Evolutionary conservation across 2,329 filamentous ascomycete species (phyloP).

Genomic region (Geosmithia flava): DNA sequence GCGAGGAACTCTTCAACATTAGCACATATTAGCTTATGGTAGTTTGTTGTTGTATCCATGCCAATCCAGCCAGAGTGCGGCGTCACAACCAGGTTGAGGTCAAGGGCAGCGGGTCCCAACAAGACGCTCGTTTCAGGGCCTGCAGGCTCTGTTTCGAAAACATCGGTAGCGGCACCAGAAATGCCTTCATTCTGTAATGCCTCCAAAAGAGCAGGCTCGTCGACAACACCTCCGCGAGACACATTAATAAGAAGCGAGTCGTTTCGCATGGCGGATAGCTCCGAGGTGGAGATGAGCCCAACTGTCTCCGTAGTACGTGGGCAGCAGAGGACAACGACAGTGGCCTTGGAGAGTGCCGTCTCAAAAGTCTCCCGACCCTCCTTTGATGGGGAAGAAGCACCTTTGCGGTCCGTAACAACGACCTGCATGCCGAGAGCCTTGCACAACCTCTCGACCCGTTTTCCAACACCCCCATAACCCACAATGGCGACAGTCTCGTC

Average conservation of each 20-base stretch:
- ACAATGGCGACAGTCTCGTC: constrained; percentile 14
- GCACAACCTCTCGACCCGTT: constrained; percentile 9
- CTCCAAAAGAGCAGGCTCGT: constrained; percentile 18
- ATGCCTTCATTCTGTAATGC: constrained; percentile 15
- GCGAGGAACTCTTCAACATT: neutral
- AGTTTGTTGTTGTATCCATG: neutral
- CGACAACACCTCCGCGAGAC: constrained; percentile 20
- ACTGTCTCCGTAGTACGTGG: constrained; percentile 9
- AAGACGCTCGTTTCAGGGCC: constrained; percentile 4
- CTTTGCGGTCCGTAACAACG: constrained; percentile 11
- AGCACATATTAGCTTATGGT: neutral
- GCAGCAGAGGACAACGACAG: constrained; percentile 12
- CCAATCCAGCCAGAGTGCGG: neutral
- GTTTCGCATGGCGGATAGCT: constrained; percentile 6
- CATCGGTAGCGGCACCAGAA: constrained; percentile 22
- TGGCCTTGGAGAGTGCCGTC: constrained; percentile 9
- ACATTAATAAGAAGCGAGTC: constrained; percentile 13
- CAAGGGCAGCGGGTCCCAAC: neutral
- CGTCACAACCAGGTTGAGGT: neutral
- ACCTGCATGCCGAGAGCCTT: constrained; percentile 9
- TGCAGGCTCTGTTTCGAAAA: constrained; percentile 13
- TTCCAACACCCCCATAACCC: constrained; percentile 13
- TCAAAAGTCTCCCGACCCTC: constrained; percentile 6
- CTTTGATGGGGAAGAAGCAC: constrained; percentile 5
- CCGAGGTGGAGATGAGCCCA: constrained; percentile 7